Evolutionary conservation across 306 rosid genomes (phyloP).

Genomic region (Dryas octopetala): DNA sequence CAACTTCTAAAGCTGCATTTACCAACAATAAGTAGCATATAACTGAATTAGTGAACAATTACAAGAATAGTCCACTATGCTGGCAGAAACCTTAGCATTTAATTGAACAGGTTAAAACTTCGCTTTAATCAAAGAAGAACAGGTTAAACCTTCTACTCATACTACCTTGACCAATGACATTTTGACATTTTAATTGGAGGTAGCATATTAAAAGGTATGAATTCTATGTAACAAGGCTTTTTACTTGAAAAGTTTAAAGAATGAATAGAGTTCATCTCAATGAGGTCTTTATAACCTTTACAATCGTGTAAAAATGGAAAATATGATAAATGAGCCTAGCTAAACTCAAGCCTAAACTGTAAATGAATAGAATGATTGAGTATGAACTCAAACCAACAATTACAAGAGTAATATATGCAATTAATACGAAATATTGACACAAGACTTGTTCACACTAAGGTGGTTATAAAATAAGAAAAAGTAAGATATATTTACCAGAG

Average conservation of each 20-base stretch:
- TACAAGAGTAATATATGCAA: neutral
- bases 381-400: neutral
- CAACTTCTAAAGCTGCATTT: conserved; percentile 58
- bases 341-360: too few species aligned
- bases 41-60: neutral
- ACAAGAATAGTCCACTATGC: neutral
- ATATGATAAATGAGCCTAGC: too few species aligned
- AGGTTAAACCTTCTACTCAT: neutral
- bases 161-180: neutral
- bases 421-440: neutral
- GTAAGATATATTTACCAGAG: conserved; percentile 33
- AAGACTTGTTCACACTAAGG: neutral
- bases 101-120: neutral
- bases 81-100: neutral
- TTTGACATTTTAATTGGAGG: neutral
- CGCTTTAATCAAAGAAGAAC: neutral
- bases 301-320: too few species aligned
- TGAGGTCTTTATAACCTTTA: too few species aligned
- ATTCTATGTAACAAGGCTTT: too few species aligned
- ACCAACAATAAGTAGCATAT: neutral
- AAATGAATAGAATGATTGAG: too few species aligned
- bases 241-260: neutral
- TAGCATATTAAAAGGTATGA: neutral
- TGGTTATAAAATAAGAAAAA: neutral
- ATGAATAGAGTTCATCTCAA: neutral